Conservation (phyloP, 176 grass and related monocot species). For the Cocos nucifera region DNA sequence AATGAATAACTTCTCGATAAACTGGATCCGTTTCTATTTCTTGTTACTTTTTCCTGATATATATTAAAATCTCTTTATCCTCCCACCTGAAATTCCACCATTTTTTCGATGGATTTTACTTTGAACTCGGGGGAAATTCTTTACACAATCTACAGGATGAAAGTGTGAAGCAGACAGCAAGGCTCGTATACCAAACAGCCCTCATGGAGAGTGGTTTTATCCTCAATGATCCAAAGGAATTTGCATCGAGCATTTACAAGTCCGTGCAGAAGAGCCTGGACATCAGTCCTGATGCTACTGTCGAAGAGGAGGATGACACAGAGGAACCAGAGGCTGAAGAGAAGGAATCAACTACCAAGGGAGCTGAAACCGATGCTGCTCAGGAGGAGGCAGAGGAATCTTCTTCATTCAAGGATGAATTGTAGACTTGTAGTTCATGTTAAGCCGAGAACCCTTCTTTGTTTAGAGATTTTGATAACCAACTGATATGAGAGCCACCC, state of each 20-base stretch:
- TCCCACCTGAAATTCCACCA: no score
- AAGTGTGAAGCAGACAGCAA: conserved; percentile 55
- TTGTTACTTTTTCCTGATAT: no score
- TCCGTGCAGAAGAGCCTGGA: conserved; percentile 95
- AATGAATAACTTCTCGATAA: no score
- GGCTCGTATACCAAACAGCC: conserved; percentile 81
- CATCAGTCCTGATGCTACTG: conserved; percentile 40
- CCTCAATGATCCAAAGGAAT: conserved; percentile 70
- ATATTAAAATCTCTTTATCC: no score
- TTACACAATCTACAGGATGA: conserved; percentile 29
- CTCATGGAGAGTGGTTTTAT: conserved; percentile 94
- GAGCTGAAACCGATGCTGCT: conserved; percentile 12
- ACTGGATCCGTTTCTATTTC: no score
- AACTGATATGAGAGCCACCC: no score
- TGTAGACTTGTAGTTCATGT: conserved; percentile 28
- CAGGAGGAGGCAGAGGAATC: not conserved
- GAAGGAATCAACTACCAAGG: conserved; percentile 34
- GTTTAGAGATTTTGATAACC: no score
- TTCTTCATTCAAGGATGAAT: conserved; percentile 66
- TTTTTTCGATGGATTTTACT: no score
- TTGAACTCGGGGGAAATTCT: no score
- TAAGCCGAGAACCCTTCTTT: no score
- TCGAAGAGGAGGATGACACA: conserved; percentile 74
- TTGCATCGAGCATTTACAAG: conserved; percentile 81
- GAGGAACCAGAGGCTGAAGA: conserved; percentile 63